Percentiles rank a stretch among this genome's conserved stretches.
Conservation (phyloP, 2,329 filamentous ascomycete species). For the Talaromyces sp. region DNA sequence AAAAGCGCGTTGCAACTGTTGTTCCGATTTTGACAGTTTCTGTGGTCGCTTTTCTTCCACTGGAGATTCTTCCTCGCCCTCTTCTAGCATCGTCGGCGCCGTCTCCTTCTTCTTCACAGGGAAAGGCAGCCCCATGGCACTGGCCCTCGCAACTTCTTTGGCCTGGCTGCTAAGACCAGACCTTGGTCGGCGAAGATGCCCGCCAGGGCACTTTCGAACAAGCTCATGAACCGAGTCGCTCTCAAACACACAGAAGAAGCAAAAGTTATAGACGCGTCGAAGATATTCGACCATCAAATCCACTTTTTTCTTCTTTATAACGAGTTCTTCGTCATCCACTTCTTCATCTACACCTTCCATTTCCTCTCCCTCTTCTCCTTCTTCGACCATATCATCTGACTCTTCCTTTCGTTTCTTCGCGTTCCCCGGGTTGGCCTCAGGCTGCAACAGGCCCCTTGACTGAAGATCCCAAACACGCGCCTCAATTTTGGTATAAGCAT, state of each 20-base stretch:
- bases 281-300: conserved; percentile 95
- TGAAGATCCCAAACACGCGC: conserved; percentile 78
- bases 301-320: conserved; percentile 93
- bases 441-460: conserved; percentile 70
- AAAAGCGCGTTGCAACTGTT: conserved; percentile 88
- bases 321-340: conserved; percentile 79
- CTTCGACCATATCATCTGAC: conserved; percentile 15
- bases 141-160: conserved; percentile 79
- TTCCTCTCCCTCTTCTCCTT: conserved; percentile 68
- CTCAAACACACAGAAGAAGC: conserved; percentile 99
- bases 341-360: conserved; percentile 66
- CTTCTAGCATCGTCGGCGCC: conserved; percentile 37
- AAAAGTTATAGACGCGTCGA: conserved; percentile 95
- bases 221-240: conserved; percentile 96
- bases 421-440: conserved; percentile 36
- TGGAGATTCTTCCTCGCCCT: conserved; percentile 59
- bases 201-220: conserved; percentile 90
- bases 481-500: conserved; percentile 75
- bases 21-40: conserved; percentile 71
- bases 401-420: conserved; percentile 55
- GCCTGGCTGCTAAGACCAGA: conserved; percentile 78
- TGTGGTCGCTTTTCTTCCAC: conserved; percentile 69
- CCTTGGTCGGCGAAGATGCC: conserved; percentile 88
- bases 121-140: conserved; percentile 75
- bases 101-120: conserved; percentile 73